Evolutionary conservation across 2,329 filamentous ascomycete genomes (phyloP), one percentile per base, ranked within the genome.

Genomic region (Monosporascus sp.): DNA sequence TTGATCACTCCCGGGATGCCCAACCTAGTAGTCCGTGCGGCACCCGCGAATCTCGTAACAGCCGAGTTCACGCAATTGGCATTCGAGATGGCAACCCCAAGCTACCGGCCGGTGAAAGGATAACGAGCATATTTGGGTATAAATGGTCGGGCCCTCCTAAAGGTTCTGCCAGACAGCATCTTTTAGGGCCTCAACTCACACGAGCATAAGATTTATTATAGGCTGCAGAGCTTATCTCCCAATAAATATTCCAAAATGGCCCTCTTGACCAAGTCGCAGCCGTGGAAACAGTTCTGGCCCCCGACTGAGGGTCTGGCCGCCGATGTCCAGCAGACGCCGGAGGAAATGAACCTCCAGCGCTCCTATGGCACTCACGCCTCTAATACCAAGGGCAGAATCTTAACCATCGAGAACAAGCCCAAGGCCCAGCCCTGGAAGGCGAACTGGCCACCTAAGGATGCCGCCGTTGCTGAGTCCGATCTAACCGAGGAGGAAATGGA

Each of bases 301-400:
- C 26, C 47, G 14, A 7, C 45, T 24, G 51, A 49, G 28, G 43
- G 18, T 15, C 17, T 46, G 22, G 51, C 51, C 46, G 26, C 38
- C n/a, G 41, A 46, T 17, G 37, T 37, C 18, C 37, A 40, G 18
- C 51, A 28, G 28, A 48, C 51, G 51, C 24, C 51, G 46, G 48
- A 54, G 51, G 54, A 49, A 40, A 24, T 35, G 22, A 46, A 37
- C 28, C 48, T 55, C 52, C 57, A 59, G 49, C 57, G 57, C 45
- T 51, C 57, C 35, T 59, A 53, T 35, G 57, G 57, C 31, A 59
- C 50, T 51, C 57, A 59, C 40, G 57, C 57, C 45, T 59, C 57
- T 50, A 59, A 59, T 52, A 59, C 57, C 51, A 59, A 59, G 47
- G 57, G 57, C 47, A 49, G 54, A 37, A 54, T 58, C 47, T 51